A percentile compares a stretch with the other conserved stretches of the same genome.
phyloP scores from a whole-genome alignment of 1,139 yeast genomes.

The Blastobotrys petasosporus region DNA sequence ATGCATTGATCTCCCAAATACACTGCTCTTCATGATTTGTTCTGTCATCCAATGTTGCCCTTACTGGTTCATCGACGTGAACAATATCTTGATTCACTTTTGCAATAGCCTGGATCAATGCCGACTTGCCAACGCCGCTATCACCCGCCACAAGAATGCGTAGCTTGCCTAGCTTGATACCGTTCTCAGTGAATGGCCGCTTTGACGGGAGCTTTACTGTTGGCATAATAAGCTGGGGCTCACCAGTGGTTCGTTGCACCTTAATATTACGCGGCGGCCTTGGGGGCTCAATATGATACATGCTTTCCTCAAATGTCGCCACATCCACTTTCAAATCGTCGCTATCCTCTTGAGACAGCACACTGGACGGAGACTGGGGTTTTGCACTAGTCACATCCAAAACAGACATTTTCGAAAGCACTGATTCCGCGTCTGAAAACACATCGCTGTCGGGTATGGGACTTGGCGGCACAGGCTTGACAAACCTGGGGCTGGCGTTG shows the following conservation, averaged over 20 bases:
- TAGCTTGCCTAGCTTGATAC: conserved; percentile 27
- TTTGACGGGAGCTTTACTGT: conserved; percentile 24
- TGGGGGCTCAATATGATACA: conserved; percentile 1
- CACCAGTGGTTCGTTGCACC: background rate
- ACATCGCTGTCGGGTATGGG: conserved; percentile 6
- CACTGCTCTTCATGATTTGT: conserved; percentile 1
- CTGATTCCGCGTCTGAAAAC: conserved; percentile 5
- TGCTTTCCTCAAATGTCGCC: conserved; percentile 4
- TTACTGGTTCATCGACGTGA: conserved; percentile 22
- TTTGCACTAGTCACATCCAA: background rate
- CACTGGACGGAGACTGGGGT: conserved; percentile 7
- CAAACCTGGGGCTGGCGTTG: conserved; percentile 7
- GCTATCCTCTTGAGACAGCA: conserved; percentile 10
- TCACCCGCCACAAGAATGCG: conserved; percentile 27
- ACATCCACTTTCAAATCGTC: conserved; percentile 8
- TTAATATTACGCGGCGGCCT: background rate
- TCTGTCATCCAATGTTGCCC: background rate
- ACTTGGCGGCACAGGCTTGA: background rate
- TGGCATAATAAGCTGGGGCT: conserved; percentile 25
- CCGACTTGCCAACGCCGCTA: conserved; percentile 26
- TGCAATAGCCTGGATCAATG: conserved; percentile 25
- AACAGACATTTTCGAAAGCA: background rate
- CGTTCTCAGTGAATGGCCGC: conserved; percentile 25
- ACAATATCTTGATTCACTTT: conserved; percentile 24
- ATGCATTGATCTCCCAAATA: conserved; percentile 20